Percentiles rank a stretch among this genome's conserved stretches.
Conservation (phyloP, 148 eudicot species). For the Tetragonia tetragonoides region DNA sequence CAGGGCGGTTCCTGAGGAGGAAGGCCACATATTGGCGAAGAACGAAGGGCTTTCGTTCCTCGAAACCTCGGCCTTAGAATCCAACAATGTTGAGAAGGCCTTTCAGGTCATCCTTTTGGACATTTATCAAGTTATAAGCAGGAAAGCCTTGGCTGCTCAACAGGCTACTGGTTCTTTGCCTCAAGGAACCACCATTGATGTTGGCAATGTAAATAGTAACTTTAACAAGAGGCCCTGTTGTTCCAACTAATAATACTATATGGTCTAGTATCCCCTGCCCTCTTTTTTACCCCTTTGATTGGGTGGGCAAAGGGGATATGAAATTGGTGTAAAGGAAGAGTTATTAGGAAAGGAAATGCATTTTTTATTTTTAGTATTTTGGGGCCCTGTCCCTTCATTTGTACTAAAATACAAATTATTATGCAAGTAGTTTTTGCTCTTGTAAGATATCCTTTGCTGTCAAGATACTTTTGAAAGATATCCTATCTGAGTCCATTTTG, state of each 20-base stretch:
- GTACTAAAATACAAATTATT: no score
- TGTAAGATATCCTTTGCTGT: no score
- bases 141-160: slow-evolving; percentile 15
- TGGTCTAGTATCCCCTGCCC: no score
- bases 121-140: slow-evolving; percentile 10
- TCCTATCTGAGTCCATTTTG: no score
- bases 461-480: no score
- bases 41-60: slow-evolving; percentile 9
- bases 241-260: not conserved
- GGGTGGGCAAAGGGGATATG: no score
- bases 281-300: no score
- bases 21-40: slow-evolving; percentile 3
- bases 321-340: no score
- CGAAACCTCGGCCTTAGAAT: slow-evolving; percentile 19
- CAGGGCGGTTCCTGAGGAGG: slow-evolving; percentile 10
- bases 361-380: no score
- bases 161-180: slow-evolving; percentile 12
- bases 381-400: no score
- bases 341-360: no score
- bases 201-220: not conserved
- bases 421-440: no score
- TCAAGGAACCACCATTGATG: slow-evolving; percentile 7
- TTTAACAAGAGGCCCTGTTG: slow-evolving; percentile 3
- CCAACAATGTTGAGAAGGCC: slow-evolving; percentile 11
- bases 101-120: slow-evolving; percentile 8